Evolutionary conservation across 2,329 filamentous ascomycete species (phyloP), one percentile per base, ranked within the genome.

Genomic region (Colletotrichum agaves): DNA sequence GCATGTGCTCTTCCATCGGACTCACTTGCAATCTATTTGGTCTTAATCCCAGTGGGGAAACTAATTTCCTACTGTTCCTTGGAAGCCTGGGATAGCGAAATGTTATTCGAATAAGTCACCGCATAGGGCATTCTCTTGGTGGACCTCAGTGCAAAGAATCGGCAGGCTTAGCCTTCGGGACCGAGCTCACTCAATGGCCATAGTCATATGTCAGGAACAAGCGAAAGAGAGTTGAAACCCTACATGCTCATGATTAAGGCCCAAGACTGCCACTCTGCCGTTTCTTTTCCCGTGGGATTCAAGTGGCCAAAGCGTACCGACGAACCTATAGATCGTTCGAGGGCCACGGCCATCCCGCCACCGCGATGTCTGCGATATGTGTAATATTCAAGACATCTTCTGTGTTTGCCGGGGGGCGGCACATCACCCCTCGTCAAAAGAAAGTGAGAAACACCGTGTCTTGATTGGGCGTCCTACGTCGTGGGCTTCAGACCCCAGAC

Each of bases 231-330:
- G 6, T 27, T 27, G 6, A 5, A 27, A 7, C 39, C n/a, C 13
- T 21, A 6, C 17, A 3, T 35, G 44, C 8, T 33, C 39, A 37
- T 19, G 27, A 12, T 27, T 17, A 31, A 41, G 12, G n/a, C 39
- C 19, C 17, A 15, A 21, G 11, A 31, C 27, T 39, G 17, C 12
- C n/a, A 12, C 64, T 44, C n/a, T n/a, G 35, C 35, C 8, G 5
- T 60, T 68, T 41, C 61, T 64, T 60, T 65, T 68, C 47, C 10
- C 7, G n/a, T 4, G 19, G 12, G 17, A 49, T 43, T 4, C 23
- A 33, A 63, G 53, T 35, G 53, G 49, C 23, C 53, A 60, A 59
- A 49, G 46, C 53, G 35, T 15, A 33, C 53, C 64, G 52, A 27
- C 52, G 46, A 63, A 37, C 43, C 31, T 39, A 50, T 15, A 23